Conservation (phyloP, 108 stramenopile genomes). For the Cyclostephanos tholiformis region DNA sequence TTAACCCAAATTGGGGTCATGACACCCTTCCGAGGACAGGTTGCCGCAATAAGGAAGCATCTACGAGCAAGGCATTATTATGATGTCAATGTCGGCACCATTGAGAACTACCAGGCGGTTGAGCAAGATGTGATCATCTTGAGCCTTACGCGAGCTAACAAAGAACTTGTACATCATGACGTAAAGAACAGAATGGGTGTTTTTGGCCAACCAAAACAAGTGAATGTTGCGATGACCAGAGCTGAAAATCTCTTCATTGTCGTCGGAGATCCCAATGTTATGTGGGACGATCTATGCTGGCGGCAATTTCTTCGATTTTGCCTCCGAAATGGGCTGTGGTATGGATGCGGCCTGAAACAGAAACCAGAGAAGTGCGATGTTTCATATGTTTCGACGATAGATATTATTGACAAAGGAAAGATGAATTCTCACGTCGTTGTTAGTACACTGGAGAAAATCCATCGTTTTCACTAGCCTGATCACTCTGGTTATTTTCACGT, state of each 20-base stretch:
- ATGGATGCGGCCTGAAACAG: slow-evolving; percentile 36
- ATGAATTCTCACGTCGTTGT: slow-evolving; percentile 11
- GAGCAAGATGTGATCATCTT: slow-evolving; percentile 73
- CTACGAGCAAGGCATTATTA: slow-evolving; percentile 50
- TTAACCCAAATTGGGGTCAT: slow-evolving; percentile 66
- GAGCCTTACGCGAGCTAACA: slow-evolving; percentile 64
- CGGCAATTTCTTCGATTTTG: slow-evolving; percentile 69
- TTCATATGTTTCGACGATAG: slow-evolving; percentile 6
- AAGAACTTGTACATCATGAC: slow-evolving; percentile 54
- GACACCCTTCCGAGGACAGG: slow-evolving; percentile 78
- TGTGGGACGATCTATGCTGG: slow-evolving; percentile 66
- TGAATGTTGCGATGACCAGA: slow-evolving; percentile 78
- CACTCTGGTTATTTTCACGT: not conserved
- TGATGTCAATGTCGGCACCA: slow-evolving; percentile 69
- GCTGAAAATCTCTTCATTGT: slow-evolving; percentile 69
- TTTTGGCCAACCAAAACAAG: slow-evolving; percentile 68
- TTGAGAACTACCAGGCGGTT: slow-evolving; percentile 79
- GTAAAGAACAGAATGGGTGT: slow-evolving; percentile 57
- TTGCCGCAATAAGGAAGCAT: slow-evolving; percentile 56
- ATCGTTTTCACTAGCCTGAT: slow-evolving; percentile 1
- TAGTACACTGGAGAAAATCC: slow-evolving; percentile 39
- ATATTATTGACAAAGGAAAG: slow-evolving; percentile 4
- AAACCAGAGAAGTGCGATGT: slow-evolving; percentile 11
- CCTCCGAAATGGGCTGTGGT: slow-evolving; percentile 71
- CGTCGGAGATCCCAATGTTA: slow-evolving; percentile 66